Base-by-base conservation (phyloP, 2,329 filamentous ascomycete genomes). In the Stagonosporopsis vannaccii region DNA sequence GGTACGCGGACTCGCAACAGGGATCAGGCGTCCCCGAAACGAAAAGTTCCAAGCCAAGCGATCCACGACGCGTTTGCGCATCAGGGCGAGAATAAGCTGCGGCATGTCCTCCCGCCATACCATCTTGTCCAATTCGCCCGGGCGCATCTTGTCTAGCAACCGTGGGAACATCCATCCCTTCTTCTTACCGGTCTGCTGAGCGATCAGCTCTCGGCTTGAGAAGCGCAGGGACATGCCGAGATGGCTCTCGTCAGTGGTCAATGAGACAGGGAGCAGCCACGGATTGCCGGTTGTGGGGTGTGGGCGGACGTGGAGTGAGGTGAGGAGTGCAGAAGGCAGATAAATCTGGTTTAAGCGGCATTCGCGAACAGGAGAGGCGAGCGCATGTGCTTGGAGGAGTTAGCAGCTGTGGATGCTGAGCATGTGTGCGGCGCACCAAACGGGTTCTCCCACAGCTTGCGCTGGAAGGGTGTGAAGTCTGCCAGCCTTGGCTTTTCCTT, bases 241-340 rank as follows among this genome's bases (percentile, higher is more conserved):
- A 2, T 53, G 50, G 1, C 8, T 62, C 52, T 25, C 61, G 60
- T 8, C 51, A 32, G 68, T 68, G 5, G 71, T 72, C 35, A 75
- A 58, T 15, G 57, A 60, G 36, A 68, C 77, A 0, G 87, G 87
- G 15, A 86, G 77, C 70, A 82, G 84, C 84, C 85, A 90, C 0
- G 82, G 77, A 2, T 76, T 64, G 0, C 73, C 68, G 0, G 83
- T 85, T 9, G 80, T 75, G 0, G 87, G 87, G 51, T 89, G 82
- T 1, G 76, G 68, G 12, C 86, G 76, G 2, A 86, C 66, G 25
- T 82, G 80, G 57, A 91, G 87, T 28, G 84, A 79, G 51, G 89
- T 84, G 4, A 91, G 76, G 68, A 91, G 89, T 65, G 82, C 86
- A 13, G 72, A 74, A 1, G 90, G 90, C 6, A 91, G 72, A 1